Evolutionary conservation across 2,329 filamentous ascomycete genomes (phyloP).

Genomic region (Aureobasidium sp.): DNA sequence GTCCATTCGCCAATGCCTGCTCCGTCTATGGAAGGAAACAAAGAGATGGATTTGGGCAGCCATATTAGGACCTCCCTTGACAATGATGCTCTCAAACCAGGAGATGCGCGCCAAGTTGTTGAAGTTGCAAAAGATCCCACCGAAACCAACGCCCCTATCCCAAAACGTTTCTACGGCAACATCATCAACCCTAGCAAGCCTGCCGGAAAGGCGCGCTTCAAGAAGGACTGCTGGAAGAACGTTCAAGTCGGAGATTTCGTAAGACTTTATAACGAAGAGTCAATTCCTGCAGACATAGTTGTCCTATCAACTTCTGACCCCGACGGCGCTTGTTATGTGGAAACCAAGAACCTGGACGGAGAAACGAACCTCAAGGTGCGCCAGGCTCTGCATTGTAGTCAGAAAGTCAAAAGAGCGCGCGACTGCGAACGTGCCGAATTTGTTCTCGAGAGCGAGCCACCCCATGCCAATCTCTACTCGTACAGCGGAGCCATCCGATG

Average conservation of each 20-base stretch:
- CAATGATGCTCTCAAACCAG: conserved; percentile 20
- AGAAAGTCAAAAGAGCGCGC: conserved; percentile 74
- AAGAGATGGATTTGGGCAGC: conserved; percentile 21
- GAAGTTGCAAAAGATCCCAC: conserved; percentile 26
- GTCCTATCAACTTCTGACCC: conserved; percentile 88
- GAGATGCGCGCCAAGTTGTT: conserved; percentile 23
- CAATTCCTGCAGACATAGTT: conserved; percentile 87
- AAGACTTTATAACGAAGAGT: conserved; percentile 91
- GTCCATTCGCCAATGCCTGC: conserved; percentile 72
- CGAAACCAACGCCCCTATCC: conserved; percentile 38
- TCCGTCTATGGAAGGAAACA: conserved; percentile 38
- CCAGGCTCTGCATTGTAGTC: conserved; percentile 79
- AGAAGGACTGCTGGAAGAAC: conserved; percentile 91
- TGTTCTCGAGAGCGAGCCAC: conserved; percentile 78
- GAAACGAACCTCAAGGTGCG: conserved; percentile 97
- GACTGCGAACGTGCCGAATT: conserved; percentile 91
- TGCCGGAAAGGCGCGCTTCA: conserved; percentile 72
- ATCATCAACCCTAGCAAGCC: conserved; percentile 67
- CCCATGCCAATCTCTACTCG: conserved; percentile 89
- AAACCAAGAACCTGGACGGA: conserved; percentile 96
- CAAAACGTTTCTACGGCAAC: conserved; percentile 53
- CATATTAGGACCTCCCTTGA: conserved; percentile 16
- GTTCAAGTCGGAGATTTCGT: conserved; percentile 94
- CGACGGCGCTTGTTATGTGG: conserved; percentile 92
- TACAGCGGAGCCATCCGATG: conserved; percentile 88